Evolutionary conservation across 495 filamentous ascomycete species (phyloP).

Genomic region (Trichoderma gamsii): DNA sequence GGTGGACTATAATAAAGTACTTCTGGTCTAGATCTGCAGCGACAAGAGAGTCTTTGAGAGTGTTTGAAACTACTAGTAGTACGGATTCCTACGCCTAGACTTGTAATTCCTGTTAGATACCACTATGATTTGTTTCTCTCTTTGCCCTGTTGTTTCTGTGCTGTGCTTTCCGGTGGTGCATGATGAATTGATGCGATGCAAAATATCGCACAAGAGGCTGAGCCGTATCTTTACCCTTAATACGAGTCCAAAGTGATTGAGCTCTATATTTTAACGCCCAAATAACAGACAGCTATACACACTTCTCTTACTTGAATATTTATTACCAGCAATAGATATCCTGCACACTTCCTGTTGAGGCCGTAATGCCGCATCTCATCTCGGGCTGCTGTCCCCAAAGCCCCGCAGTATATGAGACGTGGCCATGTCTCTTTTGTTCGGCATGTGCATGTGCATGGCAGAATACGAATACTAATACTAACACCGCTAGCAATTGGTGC

Average conservation of each 20-base stretch:
- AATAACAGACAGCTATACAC: too few relatives aligned
- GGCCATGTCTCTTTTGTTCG: neutral
- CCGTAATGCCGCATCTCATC: too few relatives aligned
- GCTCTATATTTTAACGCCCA: too few relatives aligned
- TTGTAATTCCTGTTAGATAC: constrained; percentile 14
- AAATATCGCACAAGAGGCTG: too few relatives aligned
- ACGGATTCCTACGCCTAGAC: constrained; percentile 8
- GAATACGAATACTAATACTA: neutral
- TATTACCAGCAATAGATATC: too few relatives aligned
- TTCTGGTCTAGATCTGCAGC: constrained; percentile 15
- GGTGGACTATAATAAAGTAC: constrained; percentile 16
- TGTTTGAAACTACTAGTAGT: neutral
- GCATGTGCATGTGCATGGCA: neutral
- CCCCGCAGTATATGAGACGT: constrained; percentile 2
- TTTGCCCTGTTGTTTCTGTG: neutral
- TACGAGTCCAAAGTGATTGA: too few relatives aligned
- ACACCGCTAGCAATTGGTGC: neutral
- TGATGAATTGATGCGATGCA: neutral
- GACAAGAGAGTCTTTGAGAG: constrained; percentile 9
- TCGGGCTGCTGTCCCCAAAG: too few relatives aligned
- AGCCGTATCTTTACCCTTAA: too few relatives aligned
- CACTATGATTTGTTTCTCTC: neutral
- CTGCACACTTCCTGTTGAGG: too few relatives aligned
- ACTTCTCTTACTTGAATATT: too few relatives aligned
- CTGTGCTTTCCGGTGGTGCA: neutral